Evolutionary conservation across 2,329 filamentous ascomycete genomes (phyloP).

Genomic region (Juglanconis oblonga): DNA sequence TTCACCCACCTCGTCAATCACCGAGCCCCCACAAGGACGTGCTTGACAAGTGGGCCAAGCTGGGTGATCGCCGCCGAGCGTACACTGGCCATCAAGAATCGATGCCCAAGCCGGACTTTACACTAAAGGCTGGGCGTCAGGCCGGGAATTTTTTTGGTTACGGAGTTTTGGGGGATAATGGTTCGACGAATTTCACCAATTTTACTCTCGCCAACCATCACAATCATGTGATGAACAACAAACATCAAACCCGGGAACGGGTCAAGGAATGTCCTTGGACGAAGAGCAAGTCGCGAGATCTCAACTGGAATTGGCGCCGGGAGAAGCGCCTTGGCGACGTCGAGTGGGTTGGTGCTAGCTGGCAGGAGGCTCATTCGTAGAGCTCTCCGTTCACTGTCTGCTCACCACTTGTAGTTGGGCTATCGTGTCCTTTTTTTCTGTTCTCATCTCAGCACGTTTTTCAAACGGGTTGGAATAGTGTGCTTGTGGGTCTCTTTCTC

Average conservation of each 20-base stretch:
- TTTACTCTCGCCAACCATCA: constrained; percentile 20
- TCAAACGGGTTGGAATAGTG: constrained; percentile 1
- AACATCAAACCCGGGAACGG: constrained; percentile 41
- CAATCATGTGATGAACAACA: constrained; percentile 32
- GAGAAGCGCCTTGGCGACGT: constrained; percentile 68
- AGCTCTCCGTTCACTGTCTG: constrained; percentile 27
- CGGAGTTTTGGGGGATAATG: constrained; percentile 46
- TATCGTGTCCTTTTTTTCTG: constrained; percentile 28
- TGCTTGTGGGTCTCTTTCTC: constrained; percentile 22
- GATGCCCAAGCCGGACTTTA: constrained; percentile 40
- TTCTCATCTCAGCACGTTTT: constrained; percentile 13
- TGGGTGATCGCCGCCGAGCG: constrained; percentile 80
- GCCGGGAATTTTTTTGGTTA: constrained; percentile 38
- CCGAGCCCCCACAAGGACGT: constrained; percentile 61
- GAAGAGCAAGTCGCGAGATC: constrained; percentile 52
- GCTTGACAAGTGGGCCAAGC: constrained; percentile 83
- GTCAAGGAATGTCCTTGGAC: constrained; percentile 54
- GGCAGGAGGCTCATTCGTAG: constrained; percentile 58
- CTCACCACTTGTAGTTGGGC: constrained; percentile 61
- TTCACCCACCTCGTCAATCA: constrained; percentile 48
- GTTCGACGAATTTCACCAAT: constrained; percentile 24
- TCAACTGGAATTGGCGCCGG: constrained; percentile 56
- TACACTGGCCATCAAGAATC: constrained; percentile 50
- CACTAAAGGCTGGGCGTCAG: constrained; percentile 45
- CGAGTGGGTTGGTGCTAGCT: constrained; percentile 89